phyloP scores from a whole-genome alignment of 78 protist genomes.

The Dictyostelium discoideum region DNA sequence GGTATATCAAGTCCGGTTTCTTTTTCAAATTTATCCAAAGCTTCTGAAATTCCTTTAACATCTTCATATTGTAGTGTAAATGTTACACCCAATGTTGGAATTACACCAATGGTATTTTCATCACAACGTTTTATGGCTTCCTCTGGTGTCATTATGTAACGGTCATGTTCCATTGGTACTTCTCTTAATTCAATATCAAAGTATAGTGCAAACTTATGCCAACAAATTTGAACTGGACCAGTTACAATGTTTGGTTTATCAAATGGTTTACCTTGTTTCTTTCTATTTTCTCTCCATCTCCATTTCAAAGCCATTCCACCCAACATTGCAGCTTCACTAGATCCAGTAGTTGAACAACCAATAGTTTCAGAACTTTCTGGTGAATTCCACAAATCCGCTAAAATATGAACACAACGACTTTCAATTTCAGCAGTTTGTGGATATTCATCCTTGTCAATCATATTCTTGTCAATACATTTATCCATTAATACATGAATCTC shows the following conservation, averaged over 20 bases:
- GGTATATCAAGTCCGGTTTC: constrained; percentile 57
- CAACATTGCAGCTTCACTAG: constrained; percentile 62
- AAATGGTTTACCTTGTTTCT: constrained; percentile 17
- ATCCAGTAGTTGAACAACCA: constrained; percentile 46
- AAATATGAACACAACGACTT: constrained; percentile 45
- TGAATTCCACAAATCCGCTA: constrained; percentile 51
- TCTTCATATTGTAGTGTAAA: constrained; percentile 76
- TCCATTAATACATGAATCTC: constrained; percentile 25
- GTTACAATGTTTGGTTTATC: constrained; percentile 44
- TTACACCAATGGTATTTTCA: constrained; percentile 78
- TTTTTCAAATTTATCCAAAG: constrained; percentile 35
- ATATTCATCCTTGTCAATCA: constrained; percentile 58
- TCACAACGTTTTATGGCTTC: constrained; percentile 47
- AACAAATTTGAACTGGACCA: constrained; percentile 70
- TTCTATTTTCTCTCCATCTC: constrained; percentile 54
- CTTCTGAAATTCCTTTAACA: constrained; percentile 38
- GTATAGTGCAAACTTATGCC: constrained; percentile 64
- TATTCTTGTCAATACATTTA: constrained; percentile 40
- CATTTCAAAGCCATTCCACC: constrained; percentile 46
- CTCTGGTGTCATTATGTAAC: constrained; percentile 42
- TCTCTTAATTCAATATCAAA: constrained; percentile 68
- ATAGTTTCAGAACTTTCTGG: not conserved
- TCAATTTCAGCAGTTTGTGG: constrained; percentile 55
- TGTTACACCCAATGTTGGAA: constrained; percentile 59
- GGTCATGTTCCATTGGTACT: not conserved